phyloP scores from a whole-genome alignment of 805 yeast genomes.

The Clavispora phyllophila region DNA sequence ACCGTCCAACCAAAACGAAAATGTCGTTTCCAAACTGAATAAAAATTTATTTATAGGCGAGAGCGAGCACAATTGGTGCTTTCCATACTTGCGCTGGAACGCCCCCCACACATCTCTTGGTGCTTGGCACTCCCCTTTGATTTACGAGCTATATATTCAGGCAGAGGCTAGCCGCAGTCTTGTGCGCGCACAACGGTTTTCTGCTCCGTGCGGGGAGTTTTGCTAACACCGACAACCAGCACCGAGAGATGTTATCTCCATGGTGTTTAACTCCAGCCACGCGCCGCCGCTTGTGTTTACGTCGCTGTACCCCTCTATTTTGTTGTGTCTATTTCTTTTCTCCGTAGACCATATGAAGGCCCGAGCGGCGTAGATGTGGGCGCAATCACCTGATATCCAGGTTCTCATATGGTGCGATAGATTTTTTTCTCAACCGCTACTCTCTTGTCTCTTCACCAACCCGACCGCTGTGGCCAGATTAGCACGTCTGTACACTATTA shows the following conservation, averaged over 20 bases:
- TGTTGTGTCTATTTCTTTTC: neutral
- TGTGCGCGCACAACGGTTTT: neutral
- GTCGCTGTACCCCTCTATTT: neutral
- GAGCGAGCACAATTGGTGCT: no score
- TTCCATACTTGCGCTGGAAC: no score
- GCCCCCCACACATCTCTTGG: no score
- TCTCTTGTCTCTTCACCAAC: neutral
- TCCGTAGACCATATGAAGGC: neutral
- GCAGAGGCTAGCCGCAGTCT: neutral
- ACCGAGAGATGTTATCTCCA: neutral
- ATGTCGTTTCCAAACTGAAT: no score
- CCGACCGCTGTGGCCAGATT: neutral
- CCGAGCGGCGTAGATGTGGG: neutral
- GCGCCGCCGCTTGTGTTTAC: neutral
- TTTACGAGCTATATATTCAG: neutral
- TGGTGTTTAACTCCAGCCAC: neutral
- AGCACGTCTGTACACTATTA: neutral
- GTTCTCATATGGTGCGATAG: neutral
- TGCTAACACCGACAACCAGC: neutral
- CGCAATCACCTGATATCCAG: neutral
- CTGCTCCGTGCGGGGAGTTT: neutral
- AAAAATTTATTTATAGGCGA: no score
- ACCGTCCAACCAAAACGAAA: no score
- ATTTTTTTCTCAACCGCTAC: neutral
- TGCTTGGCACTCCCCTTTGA: no score